phyloP scores from a whole-genome alignment of 2,329 filamentous ascomycete genomes.

The Verticillium nubilum region DNA sequence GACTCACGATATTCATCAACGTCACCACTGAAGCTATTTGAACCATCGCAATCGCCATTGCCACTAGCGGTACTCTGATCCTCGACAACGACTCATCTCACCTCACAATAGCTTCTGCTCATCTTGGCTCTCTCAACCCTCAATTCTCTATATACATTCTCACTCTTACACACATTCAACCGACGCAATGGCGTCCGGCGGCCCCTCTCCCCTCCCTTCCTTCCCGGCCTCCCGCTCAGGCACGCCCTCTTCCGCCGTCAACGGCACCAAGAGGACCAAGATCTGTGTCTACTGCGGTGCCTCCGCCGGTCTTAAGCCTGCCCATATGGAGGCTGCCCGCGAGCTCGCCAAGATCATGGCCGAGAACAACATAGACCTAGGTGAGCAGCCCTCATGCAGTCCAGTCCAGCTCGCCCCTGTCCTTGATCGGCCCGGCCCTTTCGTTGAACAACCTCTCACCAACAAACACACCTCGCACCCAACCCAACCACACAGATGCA shows the following conservation, averaged over 20 bases:
- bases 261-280: conserved; percentile 41
- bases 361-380: conserved; percentile 70
- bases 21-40: too few relatives aligned
- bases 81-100: too few relatives aligned
- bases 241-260: conserved; percentile 16
- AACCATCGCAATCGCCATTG: too few relatives aligned
- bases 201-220: conserved; percentile 29
- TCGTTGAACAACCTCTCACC: background rate
- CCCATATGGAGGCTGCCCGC: conserved; percentile 73
- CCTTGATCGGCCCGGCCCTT: background rate
- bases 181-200: conserved; percentile 34
- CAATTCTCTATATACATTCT: background rate
- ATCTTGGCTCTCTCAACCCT: too few relatives aligned
- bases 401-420: background rate
- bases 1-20: background rate
- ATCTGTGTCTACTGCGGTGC: conserved; percentile 96
- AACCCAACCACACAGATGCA: background rate
- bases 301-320: conserved; percentile 63
- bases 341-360: conserved; percentile 70
- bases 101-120: too few relatives aligned
- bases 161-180: background rate
- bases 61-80: too few relatives aligned
- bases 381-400: conserved; percentile 27
- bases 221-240: conserved; percentile 21
- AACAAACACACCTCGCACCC: background rate